These are phyloP conservation scores for Silene coronaria DNA, from an alignment of 179 eudicot species.

Conservation along the genomic window DNA sequence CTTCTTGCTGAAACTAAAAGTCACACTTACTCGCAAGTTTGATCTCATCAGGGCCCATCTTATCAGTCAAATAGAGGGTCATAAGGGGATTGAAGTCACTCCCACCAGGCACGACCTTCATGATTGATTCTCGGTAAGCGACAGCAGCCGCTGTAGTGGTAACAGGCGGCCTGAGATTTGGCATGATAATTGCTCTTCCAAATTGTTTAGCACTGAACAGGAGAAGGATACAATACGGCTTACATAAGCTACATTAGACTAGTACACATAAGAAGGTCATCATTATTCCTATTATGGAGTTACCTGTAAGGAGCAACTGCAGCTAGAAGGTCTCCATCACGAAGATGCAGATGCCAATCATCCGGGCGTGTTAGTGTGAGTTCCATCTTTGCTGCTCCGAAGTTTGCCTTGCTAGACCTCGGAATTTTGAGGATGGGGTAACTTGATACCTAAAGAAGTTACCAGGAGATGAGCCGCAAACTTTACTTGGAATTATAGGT, in stretches of 20 bases:
- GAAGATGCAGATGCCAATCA: slow-evolving; percentile 99
- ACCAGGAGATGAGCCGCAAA: neutral
- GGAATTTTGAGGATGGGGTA: slow-evolving; percentile 25
- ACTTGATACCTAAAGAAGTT: slow-evolving; percentile 35
- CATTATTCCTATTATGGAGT: neutral
- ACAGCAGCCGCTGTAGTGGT: slow-evolving; percentile 79
- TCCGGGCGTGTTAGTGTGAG: slow-evolving; percentile 76
- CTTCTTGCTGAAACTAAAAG: neutral
- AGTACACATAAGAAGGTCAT: neutral
- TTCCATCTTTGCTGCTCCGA: slow-evolving; percentile 53
- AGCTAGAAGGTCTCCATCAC: slow-evolving; percentile 87
- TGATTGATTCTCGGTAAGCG: slow-evolving; percentile 70
- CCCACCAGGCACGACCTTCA: slow-evolving; percentile 61
- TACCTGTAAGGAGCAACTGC: slow-evolving; percentile 87
- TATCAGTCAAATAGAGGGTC: slow-evolving; percentile 96
- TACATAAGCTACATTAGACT: neutral
- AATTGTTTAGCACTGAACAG: slow-evolving; percentile 25
- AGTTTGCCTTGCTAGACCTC: slow-evolving; percentile 26
- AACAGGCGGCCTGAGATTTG: slow-evolving; percentile 87
- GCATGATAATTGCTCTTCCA: slow-evolving; percentile 54
- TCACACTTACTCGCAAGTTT: slow-evolving; percentile 74
- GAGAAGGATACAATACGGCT: slow-evolving; percentile 2
- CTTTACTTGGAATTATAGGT: neutral
- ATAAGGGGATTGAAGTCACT: slow-evolving; percentile 72
- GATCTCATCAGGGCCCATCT: slow-evolving; percentile 72